Base-by-base conservation (phyloP, 179 eudicot species). In the Silene coronaria region DNA sequence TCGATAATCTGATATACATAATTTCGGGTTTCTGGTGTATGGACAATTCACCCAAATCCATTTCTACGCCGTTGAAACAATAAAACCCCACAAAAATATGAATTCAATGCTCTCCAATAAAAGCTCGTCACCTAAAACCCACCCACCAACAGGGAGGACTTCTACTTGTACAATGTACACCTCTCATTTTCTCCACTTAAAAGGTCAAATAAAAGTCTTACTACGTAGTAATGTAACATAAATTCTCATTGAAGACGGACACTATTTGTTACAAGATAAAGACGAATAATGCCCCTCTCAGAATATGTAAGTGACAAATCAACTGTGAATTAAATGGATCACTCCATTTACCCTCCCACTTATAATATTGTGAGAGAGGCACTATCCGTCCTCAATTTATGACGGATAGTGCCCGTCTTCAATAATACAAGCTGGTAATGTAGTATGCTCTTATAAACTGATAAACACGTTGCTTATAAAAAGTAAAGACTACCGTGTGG, bases 71-170 rank as follows among this genome's bases (percentile, higher is more conserved):
- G 34, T 27, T 21, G 10, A 75, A 19, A 19, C 28, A n/a, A n/a
- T 65, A 16, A 67, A 67, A 16, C 28, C 19, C 73, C 23, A 48
- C 53, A 67, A 65, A 59, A 69, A 21, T 55, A 19, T 22, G 36
- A 51, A 53, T 73, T 73, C 5, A 78, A 73, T 78, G 72, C 72
- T 12, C 55, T 4, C 21, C 55, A 63, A 78, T 78, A 53, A 78
- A 66, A 46, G 67, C 81, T 3, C 73, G 71, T 73, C 78, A 82
- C 84, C 84, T 75, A 82, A 53, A 74, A 65, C n/a, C 70, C 60
- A 82, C 76, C 84, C 68, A 75, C 80, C 77, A 72, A 76, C 73
- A 59, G 48, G 46, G 58, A 16, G n/a, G 58, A 51, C 58, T 51
- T 51, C 58, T 14, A 16, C 58, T 51, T 17, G 58, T 51, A 51